These are phyloP conservation scores for Sugiyamaella valdiviana DNA, from an alignment of 805 yeast species.

Conservation along the genomic window DNA sequence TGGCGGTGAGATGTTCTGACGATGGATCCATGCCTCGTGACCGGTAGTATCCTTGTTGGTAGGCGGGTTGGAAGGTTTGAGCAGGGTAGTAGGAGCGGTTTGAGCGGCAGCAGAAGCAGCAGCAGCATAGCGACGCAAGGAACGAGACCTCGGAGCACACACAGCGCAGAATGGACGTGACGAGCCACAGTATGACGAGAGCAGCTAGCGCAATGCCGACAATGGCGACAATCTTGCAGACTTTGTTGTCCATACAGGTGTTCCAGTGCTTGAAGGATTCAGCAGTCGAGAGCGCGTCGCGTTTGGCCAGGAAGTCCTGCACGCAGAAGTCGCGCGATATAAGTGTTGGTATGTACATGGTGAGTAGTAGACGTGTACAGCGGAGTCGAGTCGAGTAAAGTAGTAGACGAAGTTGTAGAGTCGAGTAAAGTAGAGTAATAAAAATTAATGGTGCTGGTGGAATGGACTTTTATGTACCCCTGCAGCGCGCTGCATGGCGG, in stretches of 20 bases:
- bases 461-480: neutral
- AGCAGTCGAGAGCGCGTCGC: slow-evolving; percentile 9
- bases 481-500: neutral
- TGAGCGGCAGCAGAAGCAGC: slow-evolving; percentile 38
- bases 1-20: neutral
- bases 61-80: neutral
- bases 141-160: slow-evolving; percentile 52
- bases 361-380: neutral
- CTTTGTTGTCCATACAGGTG: slow-evolving; percentile 69
- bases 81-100: neutral
- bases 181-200: slow-evolving; percentile 48
- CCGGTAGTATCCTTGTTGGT: neutral
- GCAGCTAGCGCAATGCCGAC: slow-evolving; percentile 60
- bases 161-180: slow-evolving; percentile 51
- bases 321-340: neutral
- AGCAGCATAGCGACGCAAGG: slow-evolving; percentile 45
- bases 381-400: too few relatives aligned
- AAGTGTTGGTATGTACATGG: neutral
- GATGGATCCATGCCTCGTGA: slow-evolving; percentile 2
- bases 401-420: too few relatives aligned
- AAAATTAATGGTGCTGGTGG: neutral
- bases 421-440: neutral
- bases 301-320: neutral
- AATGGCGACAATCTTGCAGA: slow-evolving; percentile 72
- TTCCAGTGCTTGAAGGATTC: slow-evolving; percentile 58